Evolutionary conservation across 2,329 filamentous ascomycete genomes (phyloP), one percentile per base, ranked within the genome.

Genomic region (Cladosporium austrohemisphaericum): DNA sequence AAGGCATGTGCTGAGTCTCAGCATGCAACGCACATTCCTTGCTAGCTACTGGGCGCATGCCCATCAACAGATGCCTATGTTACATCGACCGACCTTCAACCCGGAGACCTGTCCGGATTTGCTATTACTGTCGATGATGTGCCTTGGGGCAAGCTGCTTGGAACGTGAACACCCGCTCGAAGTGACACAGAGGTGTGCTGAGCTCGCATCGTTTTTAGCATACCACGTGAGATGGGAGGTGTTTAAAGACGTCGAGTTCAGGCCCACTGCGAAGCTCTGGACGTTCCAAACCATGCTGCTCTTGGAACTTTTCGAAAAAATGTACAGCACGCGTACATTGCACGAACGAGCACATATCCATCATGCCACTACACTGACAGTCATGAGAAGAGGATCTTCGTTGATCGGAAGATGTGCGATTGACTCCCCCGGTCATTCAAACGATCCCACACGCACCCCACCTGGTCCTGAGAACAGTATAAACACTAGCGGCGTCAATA

Each of bases 331-430:
- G 0, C 80, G 91, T 55, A 85, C 88, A 51, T 74, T 97, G 25
- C 93, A 98, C 67, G 93, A 98, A 69, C 80, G 93, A 57, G 92
- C 92, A 1, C 92, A 97, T 60, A 95, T 97, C 37, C 92, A 97
- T 62, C 93, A 98, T 65, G 92, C 92, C 11, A 96, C 92, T 0
- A 96, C 91, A 0, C 83, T 98, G 55, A 95, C 91, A 0, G 73
- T 97, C 52, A 97, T 98, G 92, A 85, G 93, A 28, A 81, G 93
- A 60, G 93, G 93, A 4, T 87, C 90, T 60, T 95, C 91, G 2
- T 74, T 98, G 11, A 91, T 95, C 55, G 92, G 91, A 7, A 84
- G 88, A 57, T 89, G 88, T 13, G 81, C 88, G 0, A 76, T 89
- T 38, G 92, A 96, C 59, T 92, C 89, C 1, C 90, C 88, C 0